These are phyloP conservation scores for Oryza australiensis DNA, from an alignment of 176 grass and related monocot species.

Conservation along the genomic window DNA sequence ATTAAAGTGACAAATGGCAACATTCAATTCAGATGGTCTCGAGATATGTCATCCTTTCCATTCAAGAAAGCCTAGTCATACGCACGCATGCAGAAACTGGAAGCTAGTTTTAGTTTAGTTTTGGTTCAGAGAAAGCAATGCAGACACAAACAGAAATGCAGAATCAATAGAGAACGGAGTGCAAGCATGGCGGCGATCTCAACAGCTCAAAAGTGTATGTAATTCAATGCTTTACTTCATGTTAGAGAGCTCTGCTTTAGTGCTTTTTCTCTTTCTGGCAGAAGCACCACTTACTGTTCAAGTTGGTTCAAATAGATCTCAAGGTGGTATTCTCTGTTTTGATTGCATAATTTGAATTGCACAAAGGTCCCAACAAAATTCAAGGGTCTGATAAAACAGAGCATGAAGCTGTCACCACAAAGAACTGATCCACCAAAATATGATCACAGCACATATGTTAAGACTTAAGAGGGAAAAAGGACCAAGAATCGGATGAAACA, in stretches of 20 bases:
- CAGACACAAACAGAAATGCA: background rate
- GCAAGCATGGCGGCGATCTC: background rate
- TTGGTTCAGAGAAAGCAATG: background rate
- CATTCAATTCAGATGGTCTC: background rate
- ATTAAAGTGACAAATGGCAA: background rate
- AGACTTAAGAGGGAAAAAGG: too few species aligned
- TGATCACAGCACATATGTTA: background rate
- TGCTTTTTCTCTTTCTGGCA: conserved; percentile 35
- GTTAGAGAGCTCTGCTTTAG: conserved; percentile 1
- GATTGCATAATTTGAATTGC: background rate
- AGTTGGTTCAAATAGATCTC: too few species aligned
- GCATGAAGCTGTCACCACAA: background rate
- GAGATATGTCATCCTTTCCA: background rate
- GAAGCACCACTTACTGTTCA: background rate
- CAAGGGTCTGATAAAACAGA: background rate
- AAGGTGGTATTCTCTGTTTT: background rate
- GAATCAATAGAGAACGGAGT: background rate
- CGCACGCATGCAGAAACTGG: background rate
- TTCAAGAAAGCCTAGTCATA: background rate
- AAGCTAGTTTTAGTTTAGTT: background rate
- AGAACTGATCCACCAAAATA: background rate
- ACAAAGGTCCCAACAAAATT: background rate
- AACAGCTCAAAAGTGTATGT: conserved; percentile 25
- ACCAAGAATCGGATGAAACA: background rate
- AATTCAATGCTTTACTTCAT: conserved; percentile 26